Conservation (phyloP, 768 basidiomycete species). For the Psilocybe subaeruginosa region DNA sequence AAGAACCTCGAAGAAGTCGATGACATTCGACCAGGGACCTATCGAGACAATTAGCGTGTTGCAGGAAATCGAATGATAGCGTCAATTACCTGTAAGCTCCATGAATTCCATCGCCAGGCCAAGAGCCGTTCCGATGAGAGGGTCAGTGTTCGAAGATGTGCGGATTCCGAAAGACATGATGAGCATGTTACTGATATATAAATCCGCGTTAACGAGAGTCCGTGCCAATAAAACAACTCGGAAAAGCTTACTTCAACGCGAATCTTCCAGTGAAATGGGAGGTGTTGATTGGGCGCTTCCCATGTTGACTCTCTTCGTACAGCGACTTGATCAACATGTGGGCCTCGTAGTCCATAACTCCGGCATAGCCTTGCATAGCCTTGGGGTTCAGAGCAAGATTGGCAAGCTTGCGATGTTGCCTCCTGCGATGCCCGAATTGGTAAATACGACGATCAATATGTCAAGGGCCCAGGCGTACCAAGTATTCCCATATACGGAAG, state of each 20-base stretch:
- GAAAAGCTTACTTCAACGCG: constrained; percentile 11
- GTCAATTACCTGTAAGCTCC: constrained; percentile 26
- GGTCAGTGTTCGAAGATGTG: constrained; percentile 38
- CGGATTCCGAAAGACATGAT: constrained; percentile 43
- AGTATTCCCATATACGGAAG: constrained; percentile 32
- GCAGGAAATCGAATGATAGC: not conserved
- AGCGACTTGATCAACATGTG: constrained; percentile 38
- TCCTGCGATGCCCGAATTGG: constrained; percentile 20
- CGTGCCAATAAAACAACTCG: not conserved
- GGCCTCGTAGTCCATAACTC: constrained; percentile 41
- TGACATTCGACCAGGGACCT: constrained; percentile 45
- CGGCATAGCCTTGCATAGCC: constrained; percentile 37
- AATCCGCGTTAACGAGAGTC: not conserved
- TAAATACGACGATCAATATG: not conserved
- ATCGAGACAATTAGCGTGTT: constrained; percentile 26
- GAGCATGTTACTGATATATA: constrained; percentile 42
- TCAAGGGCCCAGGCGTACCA: constrained; percentile 23
- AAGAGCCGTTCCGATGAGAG: constrained; percentile 37
- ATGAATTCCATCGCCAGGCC: constrained; percentile 47
- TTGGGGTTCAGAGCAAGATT: constrained; percentile 31
- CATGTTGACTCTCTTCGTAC: constrained; percentile 34
- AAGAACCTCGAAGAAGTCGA: constrained; percentile 45
- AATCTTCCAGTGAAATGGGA: constrained; percentile 40
- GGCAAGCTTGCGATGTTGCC: constrained; percentile 45
- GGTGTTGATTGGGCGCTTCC: constrained; percentile 39